Base-by-base conservation (phyloP, 2,329 filamentous ascomycete genomes). In the Phialophora expanda region DNA sequence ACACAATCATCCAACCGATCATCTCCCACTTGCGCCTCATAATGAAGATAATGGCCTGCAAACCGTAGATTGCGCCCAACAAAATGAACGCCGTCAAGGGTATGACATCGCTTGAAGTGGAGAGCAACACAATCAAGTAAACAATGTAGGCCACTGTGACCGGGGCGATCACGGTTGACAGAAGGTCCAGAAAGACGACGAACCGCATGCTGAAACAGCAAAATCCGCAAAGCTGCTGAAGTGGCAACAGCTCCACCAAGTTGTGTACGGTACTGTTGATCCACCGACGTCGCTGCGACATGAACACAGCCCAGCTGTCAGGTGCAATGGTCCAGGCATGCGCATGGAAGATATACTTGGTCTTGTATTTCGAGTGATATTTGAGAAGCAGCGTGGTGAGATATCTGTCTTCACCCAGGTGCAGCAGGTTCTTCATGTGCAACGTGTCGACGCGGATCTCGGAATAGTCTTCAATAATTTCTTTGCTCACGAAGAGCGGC, bases 191-290 rank as follows among this genome's bases (percentile, higher is more conserved):
- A 75, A 99, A 96, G 72, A 99, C 93, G 66, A 99, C 87, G 79
- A 99, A 99, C 74, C 95, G 90, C 95, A 99, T 99, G 79, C 91
- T 96, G 84, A 99, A 99, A 81, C 95, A 99, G 85, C 95, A 99
- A 89, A 99, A 99, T 81, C 95, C 95, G 79, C 95, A 99, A 58
- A 99, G 90, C 77, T 98, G 91, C 68, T 90, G 88, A 78, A 99
- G 84, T 5, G 94, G 93, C 69, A 98, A 94, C 68, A 99, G 89
- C 78, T 99, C 95, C 69, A 96, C 91, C 69, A 99, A 84, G 78
- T 99, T 99, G 85, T 99, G 95, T 59, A 99, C 92, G 0, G 95
- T 99, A 64, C 93, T 97, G 84, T 99, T 99, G 80, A 99, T 99
- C 95, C 95, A 99, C 77, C 95, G 91, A 83, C 95, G 94, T 84